Percentiles rank a stretch among this genome's conserved stretches.
phyloP scores from a whole-genome alignment of 192 early-diverging fungal species.

The Coemansia sp. region DNA sequence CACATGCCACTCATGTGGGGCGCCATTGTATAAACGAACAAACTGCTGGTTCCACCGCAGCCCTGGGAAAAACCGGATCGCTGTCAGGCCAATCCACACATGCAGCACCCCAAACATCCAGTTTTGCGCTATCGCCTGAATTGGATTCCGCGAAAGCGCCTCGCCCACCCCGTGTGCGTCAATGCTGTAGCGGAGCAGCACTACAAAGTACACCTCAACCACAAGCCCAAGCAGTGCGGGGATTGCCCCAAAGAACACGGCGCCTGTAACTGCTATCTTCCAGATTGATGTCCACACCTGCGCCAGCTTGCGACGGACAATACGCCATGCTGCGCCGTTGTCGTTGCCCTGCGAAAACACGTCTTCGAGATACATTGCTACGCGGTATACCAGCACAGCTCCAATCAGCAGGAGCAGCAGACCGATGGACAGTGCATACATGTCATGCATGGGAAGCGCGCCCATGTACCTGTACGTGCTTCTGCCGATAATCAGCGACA shows the following conservation, averaged over 20 bases:
- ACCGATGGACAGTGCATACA: constrained; percentile 74
- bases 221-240: constrained; percentile 37
- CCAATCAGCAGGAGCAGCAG: constrained; percentile 55
- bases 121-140: constrained; percentile 32
- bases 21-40: constrained; percentile 31
- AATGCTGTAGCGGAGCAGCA: constrained; percentile 23
- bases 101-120: constrained; percentile 45
- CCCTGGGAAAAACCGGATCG: constrained; percentile 29
- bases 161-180: neutral
- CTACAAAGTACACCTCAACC: constrained; percentile 40
- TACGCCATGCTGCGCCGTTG: constrained; percentile 3
- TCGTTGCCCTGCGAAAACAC: neutral
- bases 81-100: constrained; percentile 25
- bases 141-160: constrained; percentile 14
- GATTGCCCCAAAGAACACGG: constrained; percentile 26
- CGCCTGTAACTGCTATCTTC: constrained; percentile 9
- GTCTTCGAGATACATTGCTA: neutral
- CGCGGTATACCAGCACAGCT: constrained; percentile 15
- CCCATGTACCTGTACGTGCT: constrained; percentile 33
- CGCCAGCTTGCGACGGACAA: constrained; percentile 8
- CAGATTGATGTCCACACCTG: constrained; percentile 16
- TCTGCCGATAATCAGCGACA: constrained; percentile 54
- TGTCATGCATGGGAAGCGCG: constrained; percentile 65
- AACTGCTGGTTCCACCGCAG: constrained; percentile 15
- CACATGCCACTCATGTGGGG: constrained; percentile 42